phyloP scores from a whole-genome alignment of 108 stramenopile genomes.

The Pseudonitzschia multiseries region DNA sequence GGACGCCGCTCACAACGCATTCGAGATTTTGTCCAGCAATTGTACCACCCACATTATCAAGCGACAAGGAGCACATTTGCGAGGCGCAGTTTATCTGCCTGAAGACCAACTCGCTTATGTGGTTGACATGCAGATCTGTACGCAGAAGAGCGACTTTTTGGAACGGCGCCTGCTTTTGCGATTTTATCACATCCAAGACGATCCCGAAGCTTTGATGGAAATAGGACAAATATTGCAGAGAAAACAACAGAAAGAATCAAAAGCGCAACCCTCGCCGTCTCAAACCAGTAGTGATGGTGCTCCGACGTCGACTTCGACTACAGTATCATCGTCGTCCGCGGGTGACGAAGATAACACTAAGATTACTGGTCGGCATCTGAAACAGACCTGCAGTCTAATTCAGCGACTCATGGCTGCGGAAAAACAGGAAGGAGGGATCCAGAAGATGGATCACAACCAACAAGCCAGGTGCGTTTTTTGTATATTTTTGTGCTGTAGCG shows the following conservation, averaged over 20 bases:
- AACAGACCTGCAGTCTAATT: slow-evolving; percentile 41
- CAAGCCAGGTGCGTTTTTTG: slow-evolving; percentile 20
- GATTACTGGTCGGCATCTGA: slow-evolving; percentile 30
- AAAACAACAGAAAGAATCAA: slow-evolving; percentile 25
- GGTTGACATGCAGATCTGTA: slow-evolving; percentile 78
- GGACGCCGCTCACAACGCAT: slow-evolving; percentile 50
- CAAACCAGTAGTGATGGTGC: not conserved
- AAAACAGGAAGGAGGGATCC: slow-evolving; percentile 22
- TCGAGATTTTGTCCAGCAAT: slow-evolving; percentile 27
- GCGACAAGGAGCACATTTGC: slow-evolving; percentile 67
- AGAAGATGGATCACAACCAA: slow-evolving; percentile 24
- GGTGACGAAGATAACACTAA: not conserved
- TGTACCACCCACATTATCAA: slow-evolving; percentile 38
- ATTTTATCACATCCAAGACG: slow-evolving; percentile 62
- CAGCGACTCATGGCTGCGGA: slow-evolving; percentile 42
- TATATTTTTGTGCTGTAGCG: not conserved
- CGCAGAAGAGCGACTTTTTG: slow-evolving; percentile 55
- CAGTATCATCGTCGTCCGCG: not conserved
- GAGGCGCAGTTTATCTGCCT: slow-evolving; percentile 30
- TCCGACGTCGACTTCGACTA: not conserved
- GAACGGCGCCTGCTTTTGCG: slow-evolving; percentile 65
- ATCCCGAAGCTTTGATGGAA: slow-evolving; percentile 48
- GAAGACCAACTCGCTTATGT: slow-evolving; percentile 50
- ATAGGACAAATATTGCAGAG: slow-evolving; percentile 28
- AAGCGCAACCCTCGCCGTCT: not conserved